These are phyloP conservation scores for Globisporangium acanthophoron DNA, from an alignment of 352 stramenopile genomes.

Conservation along the genomic window DNA sequence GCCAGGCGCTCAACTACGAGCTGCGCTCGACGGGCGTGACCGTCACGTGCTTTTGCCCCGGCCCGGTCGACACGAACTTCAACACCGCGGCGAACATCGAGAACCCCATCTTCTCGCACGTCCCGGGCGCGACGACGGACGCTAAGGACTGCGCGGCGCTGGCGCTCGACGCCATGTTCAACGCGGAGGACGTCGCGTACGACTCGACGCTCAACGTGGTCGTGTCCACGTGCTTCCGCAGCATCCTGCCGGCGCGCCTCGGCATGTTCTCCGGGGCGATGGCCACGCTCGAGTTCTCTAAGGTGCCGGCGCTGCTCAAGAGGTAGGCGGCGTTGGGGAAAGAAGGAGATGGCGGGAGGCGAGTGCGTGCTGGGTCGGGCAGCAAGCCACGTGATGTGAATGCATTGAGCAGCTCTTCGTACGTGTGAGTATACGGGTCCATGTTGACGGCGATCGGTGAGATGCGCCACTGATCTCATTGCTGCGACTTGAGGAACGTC, in stretches of 20 bases:
- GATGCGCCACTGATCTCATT: neutral
- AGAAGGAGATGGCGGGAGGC: neutral
- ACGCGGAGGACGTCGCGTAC: slow-evolving; percentile 36
- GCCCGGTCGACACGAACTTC: slow-evolving; percentile 72
- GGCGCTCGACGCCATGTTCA: slow-evolving; percentile 58
- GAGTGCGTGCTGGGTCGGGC: neutral
- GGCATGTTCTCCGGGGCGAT: slow-evolving; percentile 33
- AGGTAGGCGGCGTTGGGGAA: neutral
- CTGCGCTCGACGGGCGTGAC: slow-evolving; percentile 65
- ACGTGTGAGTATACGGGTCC: neutral
- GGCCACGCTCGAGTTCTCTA: slow-evolving; percentile 22
- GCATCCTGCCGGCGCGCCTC: slow-evolving; percentile 31
- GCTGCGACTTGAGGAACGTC: slow-evolving; percentile 4
- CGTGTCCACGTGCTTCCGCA: slow-evolving; percentile 23
- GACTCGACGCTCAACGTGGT: slow-evolving; percentile 39
- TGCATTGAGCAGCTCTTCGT: neutral
- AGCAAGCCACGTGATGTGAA: neutral
- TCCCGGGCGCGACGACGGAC: slow-evolving; percentile 23
- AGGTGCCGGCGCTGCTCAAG: slow-evolving; percentile 23
- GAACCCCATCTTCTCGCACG: slow-evolving; percentile 31
- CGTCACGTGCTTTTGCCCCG: slow-evolving; percentile 74
- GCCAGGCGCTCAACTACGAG: slow-evolving; percentile 78
- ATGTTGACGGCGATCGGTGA: too few species aligned
- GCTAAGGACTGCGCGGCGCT: slow-evolving; percentile 35
- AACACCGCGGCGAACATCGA: slow-evolving; percentile 30